phyloP scores from a whole-genome alignment of 805 yeast genomes.

The Candida sanyiensis region DNA sequence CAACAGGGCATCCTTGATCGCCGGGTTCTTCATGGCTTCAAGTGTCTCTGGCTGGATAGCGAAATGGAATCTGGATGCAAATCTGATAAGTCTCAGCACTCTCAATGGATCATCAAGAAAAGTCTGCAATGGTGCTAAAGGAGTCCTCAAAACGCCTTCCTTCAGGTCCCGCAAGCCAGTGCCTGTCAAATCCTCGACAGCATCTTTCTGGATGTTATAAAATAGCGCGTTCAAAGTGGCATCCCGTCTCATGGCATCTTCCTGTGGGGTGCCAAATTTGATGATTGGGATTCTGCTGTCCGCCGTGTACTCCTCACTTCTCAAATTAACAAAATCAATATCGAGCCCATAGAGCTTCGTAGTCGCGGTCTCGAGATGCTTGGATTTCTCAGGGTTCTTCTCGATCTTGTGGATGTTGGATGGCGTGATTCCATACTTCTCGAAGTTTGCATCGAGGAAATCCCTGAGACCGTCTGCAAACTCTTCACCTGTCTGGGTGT shows the following conservation, averaged over 20 bases:
- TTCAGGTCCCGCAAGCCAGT: slow-evolving; percentile 68
- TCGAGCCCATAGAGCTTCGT: slow-evolving; percentile 80
- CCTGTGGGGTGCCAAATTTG: slow-evolving; percentile 80
- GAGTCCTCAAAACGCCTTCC: slow-evolving; percentile 75
- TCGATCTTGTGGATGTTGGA: slow-evolving; percentile 71
- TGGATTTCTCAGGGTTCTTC: slow-evolving; percentile 90
- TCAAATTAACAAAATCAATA: slow-evolving; percentile 86
- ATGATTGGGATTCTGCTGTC: slow-evolving; percentile 83
- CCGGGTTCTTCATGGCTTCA: slow-evolving; percentile 56
- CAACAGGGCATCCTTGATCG: slow-evolving; percentile 52
- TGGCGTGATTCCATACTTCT: slow-evolving; percentile 27
- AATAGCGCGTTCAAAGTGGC: slow-evolving; percentile 93
- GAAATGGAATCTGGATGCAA: slow-evolving; percentile 76
- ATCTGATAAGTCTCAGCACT: slow-evolving; percentile 77
- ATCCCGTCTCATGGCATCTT: slow-evolving; percentile 91
- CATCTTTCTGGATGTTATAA: slow-evolving; percentile 62
- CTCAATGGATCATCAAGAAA: slow-evolving; percentile 93
- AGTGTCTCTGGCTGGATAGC: slow-evolving; percentile 49
- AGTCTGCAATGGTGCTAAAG: slow-evolving; percentile 77
- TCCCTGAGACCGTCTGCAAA: slow-evolving; percentile 66
- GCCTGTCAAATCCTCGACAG: slow-evolving; percentile 82
- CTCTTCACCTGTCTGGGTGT: slow-evolving; percentile 75
- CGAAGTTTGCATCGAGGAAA: slow-evolving; percentile 36
- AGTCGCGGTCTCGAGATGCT: slow-evolving; percentile 95
- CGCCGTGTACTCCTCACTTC: slow-evolving; percentile 80